These are phyloP conservation scores for Periconia macrospinosa DNA, from an alignment of 2,329 filamentous ascomycete species.

Conservation along the genomic window DNA sequence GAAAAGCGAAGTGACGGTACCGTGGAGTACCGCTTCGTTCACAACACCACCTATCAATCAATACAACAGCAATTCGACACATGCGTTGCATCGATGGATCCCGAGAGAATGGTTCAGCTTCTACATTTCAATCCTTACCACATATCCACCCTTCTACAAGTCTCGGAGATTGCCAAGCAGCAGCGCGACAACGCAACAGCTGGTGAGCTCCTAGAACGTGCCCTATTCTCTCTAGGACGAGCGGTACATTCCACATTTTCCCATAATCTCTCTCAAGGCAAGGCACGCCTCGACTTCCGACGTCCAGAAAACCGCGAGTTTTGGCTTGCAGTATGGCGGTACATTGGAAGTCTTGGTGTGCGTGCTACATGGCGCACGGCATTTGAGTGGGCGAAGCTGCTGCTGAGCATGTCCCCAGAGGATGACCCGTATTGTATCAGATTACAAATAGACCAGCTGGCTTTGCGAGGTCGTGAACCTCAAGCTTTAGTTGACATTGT, in stretches of 20 bases:
- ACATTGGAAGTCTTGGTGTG: conserved; percentile 80
- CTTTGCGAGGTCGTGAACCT: conserved; percentile 77
- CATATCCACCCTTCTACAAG: conserved; percentile 89
- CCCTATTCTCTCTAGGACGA: conserved; percentile 90
- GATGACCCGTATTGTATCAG: conserved; percentile 82
- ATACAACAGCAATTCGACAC: conserved; percentile 76
- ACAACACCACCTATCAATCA: conserved; percentile 72
- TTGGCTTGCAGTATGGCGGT: conserved; percentile 86
- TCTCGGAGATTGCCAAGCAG: conserved; percentile 88
- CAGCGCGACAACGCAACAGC: conserved; percentile 85
- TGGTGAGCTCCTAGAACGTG: conserved; percentile 85
- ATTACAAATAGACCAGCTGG: conserved; percentile 80
- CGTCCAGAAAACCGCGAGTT: conserved; percentile 89
- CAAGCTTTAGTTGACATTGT: conserved; percentile 74
- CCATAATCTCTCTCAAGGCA: conserved; percentile 73
- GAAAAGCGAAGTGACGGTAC: conserved; percentile 60
- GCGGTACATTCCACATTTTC: conserved; percentile 83
- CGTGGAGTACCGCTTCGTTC: conserved; percentile 75
- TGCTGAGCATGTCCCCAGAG: conserved; percentile 71
- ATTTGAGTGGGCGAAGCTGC: conserved; percentile 88
- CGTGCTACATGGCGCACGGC: conserved; percentile 94
- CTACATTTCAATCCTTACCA: conserved; percentile 82
- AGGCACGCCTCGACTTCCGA: conserved; percentile 77
- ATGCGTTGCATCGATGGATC: conserved; percentile 81
- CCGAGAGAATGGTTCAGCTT: conserved; percentile 77